A percentile compares a stretch with the other conserved stretches of the same genome.
Evolutionary conservation across 768 basidiomycete species (phyloP).

Genomic region (Boletus tomentosulus): DNA sequence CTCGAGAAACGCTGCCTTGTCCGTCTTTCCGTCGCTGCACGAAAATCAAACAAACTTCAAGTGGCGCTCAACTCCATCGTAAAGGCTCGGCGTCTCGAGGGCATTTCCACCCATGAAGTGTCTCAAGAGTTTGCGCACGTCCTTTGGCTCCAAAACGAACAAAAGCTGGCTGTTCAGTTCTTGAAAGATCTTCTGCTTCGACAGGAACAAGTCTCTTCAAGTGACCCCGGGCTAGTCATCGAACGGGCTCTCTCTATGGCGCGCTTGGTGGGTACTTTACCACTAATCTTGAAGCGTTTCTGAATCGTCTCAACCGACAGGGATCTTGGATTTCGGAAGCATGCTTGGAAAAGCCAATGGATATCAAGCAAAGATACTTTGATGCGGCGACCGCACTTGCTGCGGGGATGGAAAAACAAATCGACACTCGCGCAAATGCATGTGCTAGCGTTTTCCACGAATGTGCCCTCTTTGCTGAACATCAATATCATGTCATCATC

Average conservation of each 20-base stretch:
- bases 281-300: neutral
- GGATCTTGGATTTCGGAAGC: slow-evolving; percentile 91
- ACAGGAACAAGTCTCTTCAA: slow-evolving; percentile 10
- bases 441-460: slow-evolving; percentile 67
- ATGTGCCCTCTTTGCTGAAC: slow-evolving; percentile 87
- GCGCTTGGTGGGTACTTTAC: slow-evolving; percentile 50
- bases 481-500: slow-evolving; percentile 70
- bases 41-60: slow-evolving; percentile 64
- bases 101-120: slow-evolving; percentile 44
- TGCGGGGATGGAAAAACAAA: slow-evolving; percentile 19
- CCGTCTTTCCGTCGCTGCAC: slow-evolving; percentile 66
- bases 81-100: slow-evolving; percentile 63
- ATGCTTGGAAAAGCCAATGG: slow-evolving; percentile 70
- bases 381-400: slow-evolving; percentile 48
- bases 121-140: slow-evolving; percentile 85
- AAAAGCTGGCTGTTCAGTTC: slow-evolving; percentile 74
- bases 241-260: slow-evolving; percentile 50
- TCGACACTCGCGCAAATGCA: slow-evolving; percentile 19
- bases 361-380: slow-evolving; percentile 72
- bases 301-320: slow-evolving; percentile 36
- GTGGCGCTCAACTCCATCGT: slow-evolving; percentile 84
- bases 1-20: slow-evolving; percentile 71
- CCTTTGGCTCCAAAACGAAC: slow-evolving; percentile 85
- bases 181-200: slow-evolving; percentile 41
- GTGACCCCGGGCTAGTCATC: slow-evolving; percentile 12